Base-by-base conservation (phyloP, 371 early-diverging fungal species). In the Mortierella sp. region DNA sequence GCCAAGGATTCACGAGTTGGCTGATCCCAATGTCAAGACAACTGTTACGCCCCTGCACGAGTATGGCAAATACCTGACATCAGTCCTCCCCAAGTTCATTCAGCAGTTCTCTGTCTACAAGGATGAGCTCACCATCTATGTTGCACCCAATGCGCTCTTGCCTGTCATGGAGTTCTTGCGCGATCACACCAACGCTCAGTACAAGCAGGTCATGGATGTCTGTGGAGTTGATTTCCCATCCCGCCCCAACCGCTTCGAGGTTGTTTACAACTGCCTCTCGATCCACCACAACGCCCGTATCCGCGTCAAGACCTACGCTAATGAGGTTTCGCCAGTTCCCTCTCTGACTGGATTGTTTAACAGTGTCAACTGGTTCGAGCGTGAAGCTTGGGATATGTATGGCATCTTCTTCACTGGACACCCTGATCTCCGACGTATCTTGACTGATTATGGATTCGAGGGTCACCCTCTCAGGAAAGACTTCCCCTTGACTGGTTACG, bases 401-500 rank as follows among this genome's bases (percentile, higher is more conserved):
- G 99, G 99, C 67, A 88, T 98, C 65, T 95, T 94, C 82, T 98
- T 97, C 77, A 85, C 90, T 3, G 93, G 91, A 54, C 99, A 98
- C 73, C 99, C 99, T 16, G 99, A 98, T 85, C 82, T 98, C 67
- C 81, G 99, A 52, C 87, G 99, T 60, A 98, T 98, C 76, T 88
- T 98, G 84, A 97, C 98, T 52, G 98, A 98, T 82, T 98, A 98
- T 78, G 98, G 98, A 49, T 98, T 98, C 69, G 96, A 96, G 83
- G 98, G 99, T 16, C 92, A 98, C 82, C 98, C 99, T 51, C 77
- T 98, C 70, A 87, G 99, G 73, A 98, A 98, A 87, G 99, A 98
- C 76, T 98, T 98, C 88, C 99, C 99, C 54, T 84, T 97, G 48
- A 96, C 96, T 37, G 97, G 97, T 37, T 96, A 95, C 79, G 93